Base-by-base conservation (phyloP, 2,329 filamentous ascomycete genomes). In the Cryphonectria parasitica region DNA sequence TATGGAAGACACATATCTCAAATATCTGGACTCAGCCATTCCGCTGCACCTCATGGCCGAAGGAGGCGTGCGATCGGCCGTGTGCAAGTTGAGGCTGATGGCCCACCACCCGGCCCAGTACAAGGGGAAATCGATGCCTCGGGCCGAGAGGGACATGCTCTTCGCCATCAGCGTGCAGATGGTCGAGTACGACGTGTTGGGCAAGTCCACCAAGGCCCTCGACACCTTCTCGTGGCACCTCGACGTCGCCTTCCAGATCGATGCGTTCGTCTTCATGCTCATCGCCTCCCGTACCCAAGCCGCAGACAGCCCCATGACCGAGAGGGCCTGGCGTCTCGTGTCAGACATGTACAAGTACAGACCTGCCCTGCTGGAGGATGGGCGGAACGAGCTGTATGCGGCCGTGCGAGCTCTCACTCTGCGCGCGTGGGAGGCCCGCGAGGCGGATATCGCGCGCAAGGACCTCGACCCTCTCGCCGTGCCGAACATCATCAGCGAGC, bases 1-100 rank as follows among this genome's bases (percentile, higher is more conserved):
- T 2, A 73, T 81, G 19, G 74, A 80, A 36, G 72, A 77, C 6
- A 76, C 75, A n/a, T 79, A 78, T 68, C 72, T 81, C 10, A 60
- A 72, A 10, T 74, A 74, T 54, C 78, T 77, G 64, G 77, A 80
- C 34, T 75, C 75, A 7, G 78, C 80, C 15, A 78, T 78, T 25
- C 76, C 80, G 17, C 69, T 81, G n/a, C 80, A 82, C 52, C 71
- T 72, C 31, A 73, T 76, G 54, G 74, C 73, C 5, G 58, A 52
- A 7, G 70, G 67, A 1, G 73, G 73, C 7, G 73, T 72, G 13
- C 71, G 69, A n/a, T 73, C 73, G 6, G 74, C 72, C 13, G 67
- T 75, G 11, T 71, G 70, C 69, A 76, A 76, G 69, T 69, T 76
- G 74, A 72, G 73, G 41, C 70, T 77, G 28, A 74, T 74, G 72